These are phyloP conservation scores for Lachancea lanzarotensis DNA, from an alignment of 805 yeast genomes.

Conservation along the genomic window DNA sequence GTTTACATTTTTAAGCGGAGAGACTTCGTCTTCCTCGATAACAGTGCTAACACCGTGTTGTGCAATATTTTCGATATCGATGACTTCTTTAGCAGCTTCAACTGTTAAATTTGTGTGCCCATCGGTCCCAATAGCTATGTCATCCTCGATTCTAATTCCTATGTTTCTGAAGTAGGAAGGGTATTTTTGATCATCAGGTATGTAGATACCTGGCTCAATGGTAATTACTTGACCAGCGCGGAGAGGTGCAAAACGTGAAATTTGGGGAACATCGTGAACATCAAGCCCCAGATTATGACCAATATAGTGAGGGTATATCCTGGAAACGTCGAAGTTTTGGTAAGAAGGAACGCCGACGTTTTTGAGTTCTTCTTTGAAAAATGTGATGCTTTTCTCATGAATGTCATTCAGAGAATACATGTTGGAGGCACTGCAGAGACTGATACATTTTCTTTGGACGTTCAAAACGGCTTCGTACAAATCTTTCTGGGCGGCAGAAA, in stretches of 20 bases:
- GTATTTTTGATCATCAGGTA: constrained; percentile 63
- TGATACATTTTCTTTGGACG: constrained; percentile 75
- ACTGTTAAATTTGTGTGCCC: constrained; percentile 58
- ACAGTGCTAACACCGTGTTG: constrained; percentile 51
- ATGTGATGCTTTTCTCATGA: constrained; percentile 60
- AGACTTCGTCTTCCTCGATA: constrained; percentile 38
- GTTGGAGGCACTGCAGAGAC: constrained; percentile 49
- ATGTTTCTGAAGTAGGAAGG: constrained; percentile 80
- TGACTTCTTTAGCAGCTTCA: constrained; percentile 81
- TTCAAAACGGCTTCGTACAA: constrained; percentile 81
- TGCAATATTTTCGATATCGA: constrained; percentile 69
- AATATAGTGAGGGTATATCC: constrained; percentile 82
- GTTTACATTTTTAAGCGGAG: constrained; percentile 17
- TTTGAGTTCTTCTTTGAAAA: constrained; percentile 56
- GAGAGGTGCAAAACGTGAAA: constrained; percentile 49
- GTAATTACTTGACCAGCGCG: constrained; percentile 78
- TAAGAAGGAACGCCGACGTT: constrained; percentile 62
- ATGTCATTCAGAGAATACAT: constrained; percentile 61
- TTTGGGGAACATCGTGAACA: constrained; percentile 72
- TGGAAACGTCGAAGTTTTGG: constrained; percentile 46
- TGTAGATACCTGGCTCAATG: constrained; percentile 91
- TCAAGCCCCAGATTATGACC: constrained; percentile 95
- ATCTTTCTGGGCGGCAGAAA: constrained; percentile 74
- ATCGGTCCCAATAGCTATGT: constrained; percentile 69
- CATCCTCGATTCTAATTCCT: constrained; percentile 94